Conservation (phyloP, 331 rosid genomes). For the Quercus phellos region DNA sequence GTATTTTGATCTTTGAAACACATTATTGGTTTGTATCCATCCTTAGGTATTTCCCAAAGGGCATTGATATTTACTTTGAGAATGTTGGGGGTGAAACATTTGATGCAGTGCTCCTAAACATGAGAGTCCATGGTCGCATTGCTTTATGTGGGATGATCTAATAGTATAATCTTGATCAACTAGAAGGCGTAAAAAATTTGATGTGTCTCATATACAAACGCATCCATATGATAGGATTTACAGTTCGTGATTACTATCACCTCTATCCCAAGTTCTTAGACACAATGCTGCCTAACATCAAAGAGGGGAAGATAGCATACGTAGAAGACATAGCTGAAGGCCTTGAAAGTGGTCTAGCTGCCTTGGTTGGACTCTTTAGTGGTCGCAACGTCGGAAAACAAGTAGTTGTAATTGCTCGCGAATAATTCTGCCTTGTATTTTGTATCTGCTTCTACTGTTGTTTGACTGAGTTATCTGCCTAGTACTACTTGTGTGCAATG, state of each 20-base stretch:
- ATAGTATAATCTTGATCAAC: conserved; percentile 10
- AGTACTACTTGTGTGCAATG: no score
- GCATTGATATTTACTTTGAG: conserved; percentile 22
- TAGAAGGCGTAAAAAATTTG: conserved; percentile 3
- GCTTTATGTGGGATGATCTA: conserved; percentile 18
- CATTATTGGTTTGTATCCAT: neutral
- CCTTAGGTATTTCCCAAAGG: conserved; percentile 10
- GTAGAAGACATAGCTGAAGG: conserved; percentile 14
- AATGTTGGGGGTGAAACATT: conserved; percentile 17
- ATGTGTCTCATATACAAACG: neutral
- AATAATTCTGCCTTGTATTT: neutral
- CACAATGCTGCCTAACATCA: neutral
- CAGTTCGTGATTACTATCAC: neutral
- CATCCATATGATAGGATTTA: conserved; percentile 2
- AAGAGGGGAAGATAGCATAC: neutral
- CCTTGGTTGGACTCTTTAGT: conserved; percentile 7
- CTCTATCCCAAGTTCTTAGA: conserved; percentile 9
- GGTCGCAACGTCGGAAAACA: conserved; percentile 19
- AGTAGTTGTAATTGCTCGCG: neutral
- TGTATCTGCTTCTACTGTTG: neutral
- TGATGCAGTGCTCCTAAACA: conserved; percentile 10
- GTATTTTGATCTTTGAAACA: neutral
- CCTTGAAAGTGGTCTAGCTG: conserved; percentile 9
- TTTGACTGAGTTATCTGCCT: no score
- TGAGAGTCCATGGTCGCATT: conserved; percentile 12